phyloP scores from a whole-genome alignment of 768 basidiomycete species.

The Kwoniella dendrophila region DNA sequence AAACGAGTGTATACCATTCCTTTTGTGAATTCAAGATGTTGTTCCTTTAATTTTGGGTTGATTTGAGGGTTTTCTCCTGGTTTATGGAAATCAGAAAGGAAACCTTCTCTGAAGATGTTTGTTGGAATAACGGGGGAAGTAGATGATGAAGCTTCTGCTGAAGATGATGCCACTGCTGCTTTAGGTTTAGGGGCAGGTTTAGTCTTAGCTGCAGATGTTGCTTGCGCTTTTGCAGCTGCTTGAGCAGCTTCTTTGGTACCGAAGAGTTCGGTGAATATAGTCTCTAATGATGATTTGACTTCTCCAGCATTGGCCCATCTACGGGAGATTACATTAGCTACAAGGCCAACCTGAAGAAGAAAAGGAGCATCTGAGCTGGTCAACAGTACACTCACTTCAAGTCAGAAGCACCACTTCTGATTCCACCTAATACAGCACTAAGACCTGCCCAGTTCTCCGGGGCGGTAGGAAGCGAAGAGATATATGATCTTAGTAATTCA shows the following conservation, averaged over 20 bases:
- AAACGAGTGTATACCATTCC: slow-evolving; percentile 92
- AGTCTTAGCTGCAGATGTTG: slow-evolving; percentile 32
- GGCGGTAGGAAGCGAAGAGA: slow-evolving; percentile 60
- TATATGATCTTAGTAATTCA: slow-evolving; percentile 63
- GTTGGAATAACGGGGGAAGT: slow-evolving; percentile 53
- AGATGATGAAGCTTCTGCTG: slow-evolving; percentile 51
- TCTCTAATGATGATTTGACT: slow-evolving; percentile 49
- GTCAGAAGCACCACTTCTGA: slow-evolving; percentile 48
- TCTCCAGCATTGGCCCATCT: slow-evolving; percentile 55
- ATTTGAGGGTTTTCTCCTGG: slow-evolving; percentile 92
- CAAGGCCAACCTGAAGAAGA: neutral
- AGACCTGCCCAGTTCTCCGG: slow-evolving; percentile 73
- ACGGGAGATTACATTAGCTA: neutral
- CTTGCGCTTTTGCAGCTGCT: slow-evolving; percentile 40
- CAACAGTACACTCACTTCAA: slow-evolving; percentile 35
- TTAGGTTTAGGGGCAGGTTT: slow-evolving; percentile 25
- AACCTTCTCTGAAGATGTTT: slow-evolving; percentile 89
- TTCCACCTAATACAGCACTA: slow-evolving; percentile 59
- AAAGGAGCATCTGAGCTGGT: neutral
- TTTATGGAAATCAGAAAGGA: slow-evolving; percentile 86
- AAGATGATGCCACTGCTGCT: slow-evolving; percentile 23
- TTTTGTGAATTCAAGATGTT: slow-evolving; percentile 76
- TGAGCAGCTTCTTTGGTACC: slow-evolving; percentile 47
- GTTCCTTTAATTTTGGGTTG: slow-evolving; percentile 71
- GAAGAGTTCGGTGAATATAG: slow-evolving; percentile 51